These are phyloP conservation scores for Populus hybrid DNA, from an alignment of 441 rosid genomes.

Conservation along the genomic window DNA sequence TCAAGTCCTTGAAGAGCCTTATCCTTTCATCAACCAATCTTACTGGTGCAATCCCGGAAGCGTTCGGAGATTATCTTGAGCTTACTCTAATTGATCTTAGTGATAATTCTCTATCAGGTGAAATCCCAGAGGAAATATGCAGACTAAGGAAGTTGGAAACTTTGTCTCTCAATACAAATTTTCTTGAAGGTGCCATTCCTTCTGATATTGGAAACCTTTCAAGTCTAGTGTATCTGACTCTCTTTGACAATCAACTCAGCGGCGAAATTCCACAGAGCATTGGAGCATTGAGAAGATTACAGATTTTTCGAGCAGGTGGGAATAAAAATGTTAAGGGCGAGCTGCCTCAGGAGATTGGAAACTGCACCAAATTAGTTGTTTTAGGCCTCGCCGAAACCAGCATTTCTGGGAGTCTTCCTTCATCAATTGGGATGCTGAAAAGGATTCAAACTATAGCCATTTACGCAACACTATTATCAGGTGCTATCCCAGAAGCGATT, in stretches of 20 bases:
- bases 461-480: constrained; percentile 68
- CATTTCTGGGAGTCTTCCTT: constrained; percentile 75
- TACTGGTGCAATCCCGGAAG: constrained; percentile 64
- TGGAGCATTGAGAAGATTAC: constrained; percentile 55
- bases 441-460: constrained; percentile 71
- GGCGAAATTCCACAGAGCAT: constrained; percentile 72
- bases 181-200: constrained; percentile 80
- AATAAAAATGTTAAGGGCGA: constrained; percentile 81
- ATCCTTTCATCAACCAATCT: constrained; percentile 67
- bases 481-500: constrained; percentile 74
- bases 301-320: constrained; percentile 76
- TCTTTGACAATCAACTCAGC: constrained; percentile 71
- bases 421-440: constrained; percentile 69
- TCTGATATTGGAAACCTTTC: constrained; percentile 57
- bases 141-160: constrained; percentile 49
- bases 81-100: constrained; percentile 60
- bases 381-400: constrained; percentile 91
- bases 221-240: constrained; percentile 54
- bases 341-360: constrained; percentile 87
- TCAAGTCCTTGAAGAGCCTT: constrained; percentile 57
- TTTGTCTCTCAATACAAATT: constrained; percentile 64
- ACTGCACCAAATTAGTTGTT: constrained; percentile 68
- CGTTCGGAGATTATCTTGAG: constrained; percentile 57
- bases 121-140: constrained; percentile 68
- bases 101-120: constrained; percentile 72